A percentile compares a stretch with the other conserved stretches of the same genome.
Conservation (phyloP, 306 rosid species). For the Cucumis melo region DNA sequence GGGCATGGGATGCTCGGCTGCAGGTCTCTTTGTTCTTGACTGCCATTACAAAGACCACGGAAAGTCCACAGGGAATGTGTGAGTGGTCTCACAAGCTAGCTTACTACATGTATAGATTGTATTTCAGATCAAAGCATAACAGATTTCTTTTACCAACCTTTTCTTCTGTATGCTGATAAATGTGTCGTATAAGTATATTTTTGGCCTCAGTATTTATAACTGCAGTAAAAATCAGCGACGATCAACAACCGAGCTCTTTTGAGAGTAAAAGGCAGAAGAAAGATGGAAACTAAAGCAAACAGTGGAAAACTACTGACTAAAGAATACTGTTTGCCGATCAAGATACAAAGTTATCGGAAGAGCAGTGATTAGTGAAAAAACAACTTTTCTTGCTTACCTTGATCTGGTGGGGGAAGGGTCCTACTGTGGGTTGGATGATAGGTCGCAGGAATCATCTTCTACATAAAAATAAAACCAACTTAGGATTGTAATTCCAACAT, state of each 20-base stretch:
- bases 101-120: background rate
- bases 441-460: slow-evolving; percentile 65
- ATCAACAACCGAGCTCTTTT: background rate
- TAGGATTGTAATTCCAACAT: background rate
- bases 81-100: background rate
- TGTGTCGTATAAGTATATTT: slow-evolving; percentile 70
- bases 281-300: background rate
- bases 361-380: background rate
- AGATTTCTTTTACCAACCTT: slow-evolving; percentile 19
- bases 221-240: slow-evolving; percentile 18
- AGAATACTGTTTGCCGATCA: background rate
- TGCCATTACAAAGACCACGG: background rate
- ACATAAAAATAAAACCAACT: slow-evolving; percentile 12
- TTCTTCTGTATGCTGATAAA: slow-evolving; percentile 53
- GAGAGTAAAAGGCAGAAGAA: background rate
- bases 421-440: slow-evolving; percentile 74
- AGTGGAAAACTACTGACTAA: background rate
- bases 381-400: slow-evolving; percentile 33
- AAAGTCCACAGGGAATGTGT: background rate
- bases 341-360: background rate
- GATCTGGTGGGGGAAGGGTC: slow-evolving; percentile 83
- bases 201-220: slow-evolving; percentile 68
- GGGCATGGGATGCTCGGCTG: background rate
- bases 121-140: background rate
- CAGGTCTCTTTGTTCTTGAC: slow-evolving; percentile 12